Evolutionary conservation across 345 rosid species (phyloP), one percentile per base, ranked within the genome.

Genomic region (Eutrema heterophyllum): DNA sequence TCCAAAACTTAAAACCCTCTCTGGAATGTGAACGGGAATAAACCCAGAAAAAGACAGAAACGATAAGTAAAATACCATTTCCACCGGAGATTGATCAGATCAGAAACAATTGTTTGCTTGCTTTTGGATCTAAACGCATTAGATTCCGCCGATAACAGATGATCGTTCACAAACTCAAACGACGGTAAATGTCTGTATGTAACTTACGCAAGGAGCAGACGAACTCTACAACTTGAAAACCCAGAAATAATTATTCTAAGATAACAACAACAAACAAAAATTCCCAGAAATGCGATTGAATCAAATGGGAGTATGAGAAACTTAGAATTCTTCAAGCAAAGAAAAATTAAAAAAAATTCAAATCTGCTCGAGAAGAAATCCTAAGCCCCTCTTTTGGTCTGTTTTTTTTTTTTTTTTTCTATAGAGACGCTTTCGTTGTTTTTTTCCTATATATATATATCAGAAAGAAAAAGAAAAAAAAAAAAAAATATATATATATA

Each of bases 121-220:
- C 1, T 80, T 74, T 75, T 78, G 62, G 88, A 87, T 86, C 87
- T 74, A 77, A 73, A 77, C 43, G 83, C 64, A 75, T 59, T 63
- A 67, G 62, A 35, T 7, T 74, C 39, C 39, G 30, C 73, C 48
- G 61, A 67, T 48, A 46, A 56, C 48, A 44, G 70, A 69, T 4
- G 75, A 84, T 56, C 86, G 71, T 79, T 48, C 80, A 73, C 54
- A 50, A 56, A 56, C 80, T 18, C 61, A 30, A 51, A 51, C 76
- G 33, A 43, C 4, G 45, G 48, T 29, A 12, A 58, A 53, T 30
- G 72, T 49, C 1, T 50, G 9, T 74, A 33, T 55, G 64, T 44
- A 61, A 76, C 58, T 68, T 45, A 45, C 45, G 50, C 64, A 60
- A 9, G 58, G 27, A 44, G 61, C 54, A 60, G 48, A 57, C 4